phyloP scores from a whole-genome alignment of 1,284 basidiomycete genomes.

The Cystobasidiaceae sp. region DNA sequence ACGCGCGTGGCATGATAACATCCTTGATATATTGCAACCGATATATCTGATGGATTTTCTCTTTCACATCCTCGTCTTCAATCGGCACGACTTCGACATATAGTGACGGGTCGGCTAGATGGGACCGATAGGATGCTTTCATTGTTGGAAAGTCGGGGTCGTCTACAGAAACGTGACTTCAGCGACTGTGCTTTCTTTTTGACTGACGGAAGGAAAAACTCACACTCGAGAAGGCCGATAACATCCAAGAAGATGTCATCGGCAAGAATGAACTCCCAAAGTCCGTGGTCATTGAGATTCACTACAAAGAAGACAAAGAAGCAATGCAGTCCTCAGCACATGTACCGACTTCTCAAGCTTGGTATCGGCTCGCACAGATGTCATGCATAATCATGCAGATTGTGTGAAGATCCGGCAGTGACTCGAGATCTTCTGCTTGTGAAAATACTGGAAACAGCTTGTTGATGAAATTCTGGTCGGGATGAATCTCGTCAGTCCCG shows the following conservation, averaged over 20 bases:
- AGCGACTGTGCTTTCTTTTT: background rate
- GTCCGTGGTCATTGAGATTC: slow-evolving; percentile 86
- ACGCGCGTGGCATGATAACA: slow-evolving; percentile 86
- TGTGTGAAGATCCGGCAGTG: slow-evolving; percentile 77
- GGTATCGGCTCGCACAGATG: slow-evolving; percentile 58
- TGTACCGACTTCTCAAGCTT: background rate
- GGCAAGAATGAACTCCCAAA: slow-evolving; percentile 91
- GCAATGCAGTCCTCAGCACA: background rate
- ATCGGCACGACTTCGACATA: slow-evolving; percentile 78
- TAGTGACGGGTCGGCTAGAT: slow-evolving; percentile 70
- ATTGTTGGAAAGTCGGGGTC: slow-evolving; percentile 92
- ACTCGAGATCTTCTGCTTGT: slow-evolving; percentile 88
- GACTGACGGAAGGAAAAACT: slow-evolving; percentile 44
- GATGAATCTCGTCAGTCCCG: background rate
- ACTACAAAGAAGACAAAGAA: slow-evolving; percentile 64
- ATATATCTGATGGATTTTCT: slow-evolving; percentile 93
- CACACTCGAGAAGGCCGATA: slow-evolving; percentile 94
- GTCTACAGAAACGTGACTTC: slow-evolving; percentile 54
- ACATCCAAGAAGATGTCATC: slow-evolving; percentile 90
- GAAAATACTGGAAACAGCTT: slow-evolving; percentile 75
- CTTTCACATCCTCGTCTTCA: slow-evolving; percentile 63
- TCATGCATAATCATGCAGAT: slow-evolving; percentile 91
- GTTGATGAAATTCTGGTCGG: slow-evolving; percentile 75
- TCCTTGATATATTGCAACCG: slow-evolving; percentile 95
- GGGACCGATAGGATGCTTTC: slow-evolving; percentile 94